A percentile compares a stretch with the other conserved stretches of the same genome.
Conservation (phyloP, 495 filamentous ascomycete species). For the Annulohypoxylon moriforme region DNA sequence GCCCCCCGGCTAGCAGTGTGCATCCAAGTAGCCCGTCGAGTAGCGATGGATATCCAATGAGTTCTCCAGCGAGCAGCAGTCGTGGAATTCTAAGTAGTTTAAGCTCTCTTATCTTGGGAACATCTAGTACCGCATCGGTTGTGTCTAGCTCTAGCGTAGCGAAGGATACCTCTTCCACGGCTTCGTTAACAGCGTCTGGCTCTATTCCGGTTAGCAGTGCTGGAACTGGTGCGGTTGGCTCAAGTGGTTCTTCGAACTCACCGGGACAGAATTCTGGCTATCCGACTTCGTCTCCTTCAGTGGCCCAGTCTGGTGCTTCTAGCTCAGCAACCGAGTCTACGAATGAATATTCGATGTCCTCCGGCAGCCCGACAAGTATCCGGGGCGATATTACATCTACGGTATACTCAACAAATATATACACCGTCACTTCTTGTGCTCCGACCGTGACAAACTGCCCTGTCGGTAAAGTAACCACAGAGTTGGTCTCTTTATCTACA, state of each 20-base stretch:
- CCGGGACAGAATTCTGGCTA: slow-evolving; percentile 20
- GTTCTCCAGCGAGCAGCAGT: slow-evolving; percentile 28
- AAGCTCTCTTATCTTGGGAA: slow-evolving; percentile 42
- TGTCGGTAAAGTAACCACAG: slow-evolving; percentile 62
- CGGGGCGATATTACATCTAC: slow-evolving; percentile 61
- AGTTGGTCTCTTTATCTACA: slow-evolving; percentile 66
- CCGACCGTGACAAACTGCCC: slow-evolving; percentile 69
- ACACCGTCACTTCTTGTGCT: slow-evolving; percentile 68
- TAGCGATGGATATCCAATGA: slow-evolving; percentile 26
- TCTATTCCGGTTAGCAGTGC: slow-evolving; percentile 8
- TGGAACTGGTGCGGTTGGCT: not conserved
- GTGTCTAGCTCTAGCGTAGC: slow-evolving; percentile 1
- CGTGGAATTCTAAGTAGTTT: slow-evolving; percentile 44
- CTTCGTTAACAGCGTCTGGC: slow-evolving; percentile 10
- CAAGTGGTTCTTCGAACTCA: slow-evolving; percentile 18
- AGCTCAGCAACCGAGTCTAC: slow-evolving; percentile 18
- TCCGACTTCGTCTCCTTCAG: slow-evolving; percentile 19
- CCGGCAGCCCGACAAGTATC: slow-evolving; percentile 15
- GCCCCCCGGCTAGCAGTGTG: not conserved
- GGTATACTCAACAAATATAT: slow-evolving; percentile 65
- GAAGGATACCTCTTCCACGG: slow-evolving; percentile 6
- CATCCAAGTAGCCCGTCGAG: not conserved
- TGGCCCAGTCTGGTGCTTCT: not conserved
- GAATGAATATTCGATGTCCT: slow-evolving; percentile 26
- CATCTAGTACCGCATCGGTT: slow-evolving; percentile 24